Conservation (phyloP, 1,139 yeast species). For the Protomyces arabidopsidicola region DNA sequence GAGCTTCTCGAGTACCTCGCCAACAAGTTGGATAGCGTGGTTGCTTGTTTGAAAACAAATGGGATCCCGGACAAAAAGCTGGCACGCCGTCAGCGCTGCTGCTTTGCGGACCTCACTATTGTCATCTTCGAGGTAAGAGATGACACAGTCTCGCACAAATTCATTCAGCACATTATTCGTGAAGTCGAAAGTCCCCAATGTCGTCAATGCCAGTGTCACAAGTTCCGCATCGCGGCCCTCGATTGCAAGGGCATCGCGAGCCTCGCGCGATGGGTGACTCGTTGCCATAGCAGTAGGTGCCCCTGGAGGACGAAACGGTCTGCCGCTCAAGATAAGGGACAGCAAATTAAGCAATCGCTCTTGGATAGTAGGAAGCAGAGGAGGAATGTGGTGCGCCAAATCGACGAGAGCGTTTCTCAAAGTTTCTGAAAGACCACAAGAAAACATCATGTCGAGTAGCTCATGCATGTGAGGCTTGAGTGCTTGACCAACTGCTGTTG, state of each 20-base stretch:
- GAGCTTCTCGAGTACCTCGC: conserved; percentile 75
- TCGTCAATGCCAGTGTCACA: conserved; percentile 62
- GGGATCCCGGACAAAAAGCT: conserved; percentile 73
- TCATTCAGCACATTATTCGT: conserved; percentile 68
- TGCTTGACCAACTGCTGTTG: conserved; percentile 92
- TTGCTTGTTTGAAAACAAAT: conserved; percentile 81
- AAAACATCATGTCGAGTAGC: conserved; percentile 69
- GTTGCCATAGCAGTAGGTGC: conserved; percentile 66
- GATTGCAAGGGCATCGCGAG: conserved; percentile 59
- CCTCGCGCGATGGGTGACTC: conserved; percentile 64
- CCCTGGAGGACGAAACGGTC: conserved; percentile 78
- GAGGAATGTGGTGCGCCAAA: conserved; percentile 70
- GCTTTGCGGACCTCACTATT: conserved; percentile 74
- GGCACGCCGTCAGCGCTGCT: conserved; percentile 80
- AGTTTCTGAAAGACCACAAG: conserved; percentile 75
- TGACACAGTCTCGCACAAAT: conserved; percentile 77
- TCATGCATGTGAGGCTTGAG: conserved; percentile 84
- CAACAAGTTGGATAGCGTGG: conserved; percentile 76
- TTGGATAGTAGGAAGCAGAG: conserved; percentile 67
- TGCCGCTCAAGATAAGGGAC: conserved; percentile 76
- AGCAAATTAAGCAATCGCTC: conserved; percentile 67
- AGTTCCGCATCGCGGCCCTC: conserved; percentile 50
- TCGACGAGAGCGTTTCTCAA: conserved; percentile 70
- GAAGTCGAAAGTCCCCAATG: conserved; percentile 71
- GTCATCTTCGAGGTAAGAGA: conserved; percentile 74